phyloP scores from a whole-genome alignment of 352 stramenopile species.

The Hyaloperonospora arabidopsidis region DNA sequence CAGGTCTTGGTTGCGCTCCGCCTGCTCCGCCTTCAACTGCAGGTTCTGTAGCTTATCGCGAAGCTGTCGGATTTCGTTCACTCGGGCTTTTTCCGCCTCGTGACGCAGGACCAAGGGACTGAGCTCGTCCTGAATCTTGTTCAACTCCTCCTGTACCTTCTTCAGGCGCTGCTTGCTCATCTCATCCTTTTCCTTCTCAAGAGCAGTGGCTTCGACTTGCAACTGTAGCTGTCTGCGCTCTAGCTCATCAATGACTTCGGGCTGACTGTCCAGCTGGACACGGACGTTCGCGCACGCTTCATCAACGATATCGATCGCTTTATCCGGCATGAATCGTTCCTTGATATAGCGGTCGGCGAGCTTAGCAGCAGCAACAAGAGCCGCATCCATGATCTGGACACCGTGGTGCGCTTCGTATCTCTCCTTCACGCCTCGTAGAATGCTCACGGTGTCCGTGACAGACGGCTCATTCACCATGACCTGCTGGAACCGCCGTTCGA shows the following conservation, averaged over 20 bases:
- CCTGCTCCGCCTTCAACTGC: slow-evolving; percentile 91
- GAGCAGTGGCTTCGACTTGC: slow-evolving; percentile 91
- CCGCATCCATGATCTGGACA: slow-evolving; percentile 90
- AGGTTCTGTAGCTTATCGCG: slow-evolving; percentile 90
- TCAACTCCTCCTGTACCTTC: slow-evolving; percentile 88
- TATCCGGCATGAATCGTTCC: slow-evolving; percentile 89
- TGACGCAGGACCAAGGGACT: slow-evolving; percentile 86
- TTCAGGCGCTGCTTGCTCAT: slow-evolving; percentile 87
- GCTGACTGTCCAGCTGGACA: slow-evolving; percentile 91
- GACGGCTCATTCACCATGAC: slow-evolving; percentile 91
- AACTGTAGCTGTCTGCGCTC: slow-evolving; percentile 92
- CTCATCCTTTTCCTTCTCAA: slow-evolving; percentile 91
- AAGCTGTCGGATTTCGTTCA: slow-evolving; percentile 89
- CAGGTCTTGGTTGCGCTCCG: slow-evolving; percentile 91
- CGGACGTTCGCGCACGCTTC: slow-evolving; percentile 89
- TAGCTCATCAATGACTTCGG: slow-evolving; percentile 94
- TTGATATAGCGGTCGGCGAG: slow-evolving; percentile 92
- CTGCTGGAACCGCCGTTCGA: slow-evolving; percentile 97
- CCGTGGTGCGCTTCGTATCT: slow-evolving; percentile 97
- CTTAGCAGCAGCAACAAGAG: slow-evolving; percentile 91
- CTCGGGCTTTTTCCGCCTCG: slow-evolving; percentile 86
- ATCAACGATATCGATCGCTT: slow-evolving; percentile 93
- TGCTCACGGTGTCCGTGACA: slow-evolving; percentile 93
- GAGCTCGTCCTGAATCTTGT: slow-evolving; percentile 87
- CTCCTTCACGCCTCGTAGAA: slow-evolving; percentile 92